Percentiles rank a stretch among this genome's conserved stretches.
Conservation (phyloP, 495 filamentous ascomycete species). For the Polyplosphaeria fusca region DNA sequence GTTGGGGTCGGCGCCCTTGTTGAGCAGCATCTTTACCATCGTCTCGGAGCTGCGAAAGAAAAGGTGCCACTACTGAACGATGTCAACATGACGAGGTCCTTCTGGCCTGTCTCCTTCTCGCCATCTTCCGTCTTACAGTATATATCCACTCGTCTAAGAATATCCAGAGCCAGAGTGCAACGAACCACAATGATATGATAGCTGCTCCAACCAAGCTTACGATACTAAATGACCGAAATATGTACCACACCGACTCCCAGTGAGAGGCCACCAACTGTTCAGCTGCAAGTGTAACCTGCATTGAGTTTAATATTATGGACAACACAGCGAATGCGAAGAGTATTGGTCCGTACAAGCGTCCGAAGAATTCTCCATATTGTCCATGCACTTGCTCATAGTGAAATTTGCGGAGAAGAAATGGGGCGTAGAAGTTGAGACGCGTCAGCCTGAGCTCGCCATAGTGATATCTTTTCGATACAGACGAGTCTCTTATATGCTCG, state of each 20-base stretch:
- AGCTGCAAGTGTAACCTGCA: constrained; percentile 19
- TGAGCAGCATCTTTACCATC: too few relatives aligned
- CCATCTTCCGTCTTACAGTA: background rate
- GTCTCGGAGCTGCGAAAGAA: too few relatives aligned
- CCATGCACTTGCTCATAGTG: constrained; percentile 14
- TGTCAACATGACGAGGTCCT: too few relatives aligned
- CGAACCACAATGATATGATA: constrained; percentile 2
- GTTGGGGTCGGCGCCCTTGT: too few relatives aligned
- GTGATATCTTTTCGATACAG: constrained; percentile 21
- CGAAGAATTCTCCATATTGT: constrained; percentile 24
- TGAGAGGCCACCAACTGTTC: constrained; percentile 1
- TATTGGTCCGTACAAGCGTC: constrained; percentile 21
- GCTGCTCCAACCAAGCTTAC: background rate
- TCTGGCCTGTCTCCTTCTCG: background rate
- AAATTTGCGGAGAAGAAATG: constrained; percentile 13
- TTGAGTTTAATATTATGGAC: constrained; percentile 12
- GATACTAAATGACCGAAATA: background rate
- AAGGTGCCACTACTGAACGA: too few relatives aligned
- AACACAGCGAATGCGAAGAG: constrained; percentile 23
- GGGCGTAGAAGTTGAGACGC: constrained; percentile 30
- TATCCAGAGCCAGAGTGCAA: constrained; percentile 18
- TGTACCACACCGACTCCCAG: background rate
- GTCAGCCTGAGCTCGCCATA: constrained; percentile 34
- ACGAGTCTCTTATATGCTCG: constrained; percentile 6
- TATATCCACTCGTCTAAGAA: constrained; percentile 18